These are phyloP conservation scores for Gynostemma pentaphyllum DNA, from an alignment of 306 rosid genomes.

Conservation along the genomic window DNA sequence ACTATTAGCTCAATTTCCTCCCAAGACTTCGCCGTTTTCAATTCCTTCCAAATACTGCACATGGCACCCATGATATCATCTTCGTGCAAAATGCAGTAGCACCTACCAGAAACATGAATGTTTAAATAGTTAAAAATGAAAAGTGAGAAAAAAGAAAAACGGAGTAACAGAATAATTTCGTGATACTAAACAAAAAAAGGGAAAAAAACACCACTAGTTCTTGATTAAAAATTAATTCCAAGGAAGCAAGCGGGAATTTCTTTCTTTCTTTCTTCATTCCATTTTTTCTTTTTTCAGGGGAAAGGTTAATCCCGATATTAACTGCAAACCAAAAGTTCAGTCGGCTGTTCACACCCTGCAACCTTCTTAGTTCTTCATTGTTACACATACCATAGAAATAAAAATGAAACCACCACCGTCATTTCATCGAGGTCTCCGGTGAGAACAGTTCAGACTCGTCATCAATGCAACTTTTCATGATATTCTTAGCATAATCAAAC, in stretches of 20 bases:
- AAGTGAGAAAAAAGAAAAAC: background rate
- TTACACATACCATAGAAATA: background rate
- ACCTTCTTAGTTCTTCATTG: background rate
- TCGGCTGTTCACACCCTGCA: background rate
- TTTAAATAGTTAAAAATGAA: background rate
- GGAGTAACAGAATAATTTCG: too few relatives aligned
- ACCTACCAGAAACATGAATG: conserved; percentile 39
- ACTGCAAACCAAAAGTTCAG: too few relatives aligned
- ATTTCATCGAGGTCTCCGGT: background rate
- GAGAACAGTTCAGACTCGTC: background rate
- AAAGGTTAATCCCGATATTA: too few relatives aligned
- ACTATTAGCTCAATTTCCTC: conserved; percentile 74
- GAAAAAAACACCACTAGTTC: too few relatives aligned
- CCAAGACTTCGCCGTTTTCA: conserved; percentile 68
- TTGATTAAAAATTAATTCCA: too few relatives aligned
- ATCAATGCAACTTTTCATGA: background rate
- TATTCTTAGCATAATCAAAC: background rate
- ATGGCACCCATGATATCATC: conserved; percentile 84
- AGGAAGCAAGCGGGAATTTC: too few relatives aligned
- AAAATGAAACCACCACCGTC: background rate
- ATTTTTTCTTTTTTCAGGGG: too few relatives aligned
- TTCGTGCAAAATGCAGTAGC: conserved; percentile 78
- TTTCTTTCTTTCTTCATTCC: too few relatives aligned
- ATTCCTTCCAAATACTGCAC: conserved; percentile 61
- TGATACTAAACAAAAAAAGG: background rate